Evolutionary conservation across 2,329 filamentous ascomycete species (phyloP), one percentile per base, ranked within the genome.

Genomic region (Chaetoscypha palmicola): DNA sequence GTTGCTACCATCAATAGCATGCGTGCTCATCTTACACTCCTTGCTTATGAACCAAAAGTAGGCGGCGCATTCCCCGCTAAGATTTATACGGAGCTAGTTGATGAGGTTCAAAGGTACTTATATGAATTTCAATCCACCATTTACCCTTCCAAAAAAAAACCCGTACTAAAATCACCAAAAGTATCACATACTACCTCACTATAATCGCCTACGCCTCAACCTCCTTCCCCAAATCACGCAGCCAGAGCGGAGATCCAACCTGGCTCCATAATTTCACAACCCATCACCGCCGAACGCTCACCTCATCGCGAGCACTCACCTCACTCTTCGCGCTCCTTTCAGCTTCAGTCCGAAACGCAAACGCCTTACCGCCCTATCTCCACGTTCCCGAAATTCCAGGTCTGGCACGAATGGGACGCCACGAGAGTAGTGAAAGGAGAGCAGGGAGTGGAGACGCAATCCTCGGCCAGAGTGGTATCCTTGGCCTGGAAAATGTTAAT

Each of bases 301-400:
- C 84, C 17, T 63, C 65, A 1, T 67, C 70, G 20, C 77, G 86
- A 56, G 74, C 78, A 49, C 74, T 86, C 43, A 79, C 84, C 0
- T 82, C 80, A 0, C 70, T 83, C 0, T 68, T 89, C 3, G 75
- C 79, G 1, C 69, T 87, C 7, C 70, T 88, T 4, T 85, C 81
- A 4, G 79, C 81, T 22, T 72, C 76, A 1, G 75, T 88, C 34
- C 70, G 72, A 1, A 81, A 76, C 38, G 77, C 76, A 0, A 77
- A 83, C 47, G 76, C 82, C 1, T 67, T 88, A 0, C 83, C 83
- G 0, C 83, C 83, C 0, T 86, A 84, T 57, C 64, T 88, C 12
- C 69, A 70, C 5, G 65, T 79, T 0, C 81, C 83, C 0, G 66
- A 71, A 7, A 72, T 76, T 0, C 83, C 79, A 57, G 68, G 73